A percentile compares a stretch with the other conserved stretches of the same genome.
Conservation (phyloP, 2,329 filamentous ascomycete species). For the Pseudopyricularia javanii region DNA sequence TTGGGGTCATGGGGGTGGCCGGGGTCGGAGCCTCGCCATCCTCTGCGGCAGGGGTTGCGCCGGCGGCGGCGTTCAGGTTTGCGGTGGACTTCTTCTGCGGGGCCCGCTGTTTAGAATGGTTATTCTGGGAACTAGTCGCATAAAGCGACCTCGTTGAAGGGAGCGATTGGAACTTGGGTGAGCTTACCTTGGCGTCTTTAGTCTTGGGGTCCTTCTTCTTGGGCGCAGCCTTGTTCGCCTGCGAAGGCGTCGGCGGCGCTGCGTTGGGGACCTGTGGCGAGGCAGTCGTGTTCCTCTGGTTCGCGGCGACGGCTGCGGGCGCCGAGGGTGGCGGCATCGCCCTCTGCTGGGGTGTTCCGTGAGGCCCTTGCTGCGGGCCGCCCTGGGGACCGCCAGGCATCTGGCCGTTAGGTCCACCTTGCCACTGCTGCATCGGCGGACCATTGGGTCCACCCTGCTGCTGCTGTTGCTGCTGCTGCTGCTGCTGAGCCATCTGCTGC, state of each 20-base stretch:
- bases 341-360: constrained; percentile 62
- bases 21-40: constrained; percentile 49
- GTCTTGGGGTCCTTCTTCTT: constrained; percentile 66
- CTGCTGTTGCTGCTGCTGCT: constrained; percentile 16
- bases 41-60: constrained; percentile 46
- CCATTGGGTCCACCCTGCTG: constrained; percentile 19
- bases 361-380: constrained; percentile 34
- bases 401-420: constrained; percentile 28
- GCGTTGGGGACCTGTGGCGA: constrained; percentile 52
- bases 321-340: constrained; percentile 57
- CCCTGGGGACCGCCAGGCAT: constrained; percentile 19
- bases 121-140: constrained; percentile 5
- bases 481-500: constrained; percentile 17
- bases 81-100: constrained; percentile 53
- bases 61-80: constrained; percentile 29
- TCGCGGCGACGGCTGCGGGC: constrained; percentile 33
- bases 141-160: not conserved
- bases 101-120: constrained; percentile 21
- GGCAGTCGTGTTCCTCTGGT: constrained; percentile 42
- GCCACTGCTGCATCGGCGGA: constrained; percentile 33
- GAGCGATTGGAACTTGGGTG: not conserved
- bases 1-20: constrained; percentile 52
- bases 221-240: constrained; percentile 58
- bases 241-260: constrained; percentile 66
- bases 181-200: constrained; percentile 55